These are phyloP conservation scores for Silene latifolia DNA, from an alignment of 148 eudicot species.

Conservation along the genomic window DNA sequence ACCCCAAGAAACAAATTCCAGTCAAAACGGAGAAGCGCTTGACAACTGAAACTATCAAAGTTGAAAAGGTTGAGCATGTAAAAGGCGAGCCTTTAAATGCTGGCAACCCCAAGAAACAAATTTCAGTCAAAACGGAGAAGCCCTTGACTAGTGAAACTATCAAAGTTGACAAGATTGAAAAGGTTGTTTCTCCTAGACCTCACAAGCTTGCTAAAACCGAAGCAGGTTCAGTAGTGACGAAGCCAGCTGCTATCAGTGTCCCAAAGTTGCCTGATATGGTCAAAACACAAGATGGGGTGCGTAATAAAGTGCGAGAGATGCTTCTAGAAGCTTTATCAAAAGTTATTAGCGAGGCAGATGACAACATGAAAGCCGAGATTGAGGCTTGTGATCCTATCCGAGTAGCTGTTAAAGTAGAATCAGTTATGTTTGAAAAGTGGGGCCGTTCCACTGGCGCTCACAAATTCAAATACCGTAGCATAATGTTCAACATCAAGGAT, in stretches of 20 bases:
- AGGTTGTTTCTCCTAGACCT: slow-evolving; percentile 27
- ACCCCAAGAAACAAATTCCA: slow-evolving; percentile 27
- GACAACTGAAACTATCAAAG: slow-evolving; percentile 24
- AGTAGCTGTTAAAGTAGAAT: slow-evolving; percentile 58
- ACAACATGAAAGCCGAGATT: slow-evolving; percentile 36
- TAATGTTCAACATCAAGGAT: slow-evolving; percentile 60
- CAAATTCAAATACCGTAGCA: slow-evolving; percentile 56
- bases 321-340: slow-evolving; percentile 46
- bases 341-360: slow-evolving; percentile 45
- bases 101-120: slow-evolving; percentile 25
- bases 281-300: slow-evolving; percentile 44
- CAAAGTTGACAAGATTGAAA: slow-evolving; percentile 27
- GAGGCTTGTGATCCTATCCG: slow-evolving; percentile 56
- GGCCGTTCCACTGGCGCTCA: slow-evolving; percentile 58
- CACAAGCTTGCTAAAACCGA: slow-evolving; percentile 36
- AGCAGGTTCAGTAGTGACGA: slow-evolving; percentile 24
- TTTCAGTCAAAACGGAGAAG: slow-evolving; percentile 37
- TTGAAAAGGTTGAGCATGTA: slow-evolving; percentile 14
- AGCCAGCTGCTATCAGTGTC: slow-evolving; percentile 26
- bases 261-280: slow-evolving; percentile 55
- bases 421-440: slow-evolving; percentile 58
- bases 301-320: slow-evolving; percentile 56
- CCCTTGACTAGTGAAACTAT: slow-evolving; percentile 13
- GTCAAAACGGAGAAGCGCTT: slow-evolving; percentile 32
- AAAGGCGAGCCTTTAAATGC: slow-evolving; percentile 30